Percentiles rank a stretch among this genome's conserved stretches.
Conservation (phyloP, 2,329 filamentous ascomycete species). For the Microdochium nivale region DNA sequence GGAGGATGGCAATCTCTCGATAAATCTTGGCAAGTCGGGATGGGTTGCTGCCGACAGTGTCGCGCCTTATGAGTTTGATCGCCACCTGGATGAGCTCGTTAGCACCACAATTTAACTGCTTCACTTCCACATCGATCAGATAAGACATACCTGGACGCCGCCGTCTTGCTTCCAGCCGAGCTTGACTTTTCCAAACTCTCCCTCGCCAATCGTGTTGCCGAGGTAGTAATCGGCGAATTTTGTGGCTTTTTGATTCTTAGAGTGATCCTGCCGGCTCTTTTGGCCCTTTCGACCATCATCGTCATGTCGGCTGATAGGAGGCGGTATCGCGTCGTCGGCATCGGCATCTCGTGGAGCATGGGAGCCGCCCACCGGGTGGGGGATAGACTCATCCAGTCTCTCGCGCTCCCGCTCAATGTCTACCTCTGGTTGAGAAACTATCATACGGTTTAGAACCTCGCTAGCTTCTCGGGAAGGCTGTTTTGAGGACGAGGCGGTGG, state of each 20-base stretch:
- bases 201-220: slow-evolving; percentile 92
- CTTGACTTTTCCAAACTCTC: slow-evolving; percentile 98
- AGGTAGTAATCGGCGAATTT: slow-evolving; percentile 95
- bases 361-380: slow-evolving; percentile 24
- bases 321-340: slow-evolving; percentile 15
- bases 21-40: slow-evolving; percentile 92
- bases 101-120: background rate
- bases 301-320: slow-evolving; percentile 33
- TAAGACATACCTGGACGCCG: slow-evolving; percentile 60
- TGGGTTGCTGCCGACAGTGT: slow-evolving; percentile 81
- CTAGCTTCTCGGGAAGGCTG: slow-evolving; percentile 66
- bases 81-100: slow-evolving; percentile 56
- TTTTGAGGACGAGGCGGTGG: slow-evolving; percentile 41
- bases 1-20: slow-evolving; percentile 87
- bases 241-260: slow-evolving; percentile 60
- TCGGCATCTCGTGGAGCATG: slow-evolving; percentile 29
- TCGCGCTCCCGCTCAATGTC: slow-evolving; percentile 66
- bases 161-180: slow-evolving; percentile 97
- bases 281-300: slow-evolving; percentile 39
- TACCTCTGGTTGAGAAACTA: slow-evolving; percentile 67
- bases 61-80: slow-evolving; percentile 89
- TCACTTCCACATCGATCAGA: background rate
- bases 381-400: slow-evolving; percentile 53
- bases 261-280: slow-evolving; percentile 53
- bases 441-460: slow-evolving; percentile 67